Evolutionary conservation across 768 basidiomycete genomes (phyloP).

Genomic region (Phallus indusiatus): DNA sequence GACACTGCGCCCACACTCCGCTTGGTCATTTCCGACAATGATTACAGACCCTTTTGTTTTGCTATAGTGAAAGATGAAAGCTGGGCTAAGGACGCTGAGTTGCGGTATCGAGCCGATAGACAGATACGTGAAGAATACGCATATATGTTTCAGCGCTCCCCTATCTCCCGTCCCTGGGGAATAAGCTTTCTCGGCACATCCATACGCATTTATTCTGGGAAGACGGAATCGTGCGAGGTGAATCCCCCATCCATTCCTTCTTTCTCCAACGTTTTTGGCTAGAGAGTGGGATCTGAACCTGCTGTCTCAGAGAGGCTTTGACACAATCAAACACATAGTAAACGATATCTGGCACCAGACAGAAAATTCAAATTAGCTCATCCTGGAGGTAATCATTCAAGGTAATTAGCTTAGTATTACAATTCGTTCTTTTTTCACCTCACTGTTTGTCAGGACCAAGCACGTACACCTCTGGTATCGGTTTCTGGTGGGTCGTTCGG

Average conservation of each 20-base stretch:
- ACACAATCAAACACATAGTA: constrained; percentile 27
- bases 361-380: no score
- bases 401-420: no score
- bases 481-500: no score
- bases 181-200: constrained; percentile 28
- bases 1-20: no score
- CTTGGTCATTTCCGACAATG: constrained; percentile 22
- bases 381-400: no score
- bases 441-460: no score
- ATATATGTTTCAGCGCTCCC: constrained; percentile 24
- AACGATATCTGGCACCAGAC: constrained; percentile 16
- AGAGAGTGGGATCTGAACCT: constrained; percentile 27
- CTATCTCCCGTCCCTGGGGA: constrained; percentile 23
- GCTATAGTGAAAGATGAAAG: constrained; percentile 25
- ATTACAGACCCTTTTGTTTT: constrained; percentile 24
- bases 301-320: constrained; percentile 24
- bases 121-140: no score
- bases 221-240: constrained; percentile 18
- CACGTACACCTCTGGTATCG: no score
- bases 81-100: constrained; percentile 19
- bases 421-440: no score
- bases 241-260: constrained; percentile 17
- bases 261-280: constrained; percentile 16
- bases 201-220: constrained; percentile 28
- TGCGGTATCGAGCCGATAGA: constrained; percentile 22